Evolutionary conservation across 257 asterid species (phyloP).

Genomic region (Solanum tarijense): DNA sequence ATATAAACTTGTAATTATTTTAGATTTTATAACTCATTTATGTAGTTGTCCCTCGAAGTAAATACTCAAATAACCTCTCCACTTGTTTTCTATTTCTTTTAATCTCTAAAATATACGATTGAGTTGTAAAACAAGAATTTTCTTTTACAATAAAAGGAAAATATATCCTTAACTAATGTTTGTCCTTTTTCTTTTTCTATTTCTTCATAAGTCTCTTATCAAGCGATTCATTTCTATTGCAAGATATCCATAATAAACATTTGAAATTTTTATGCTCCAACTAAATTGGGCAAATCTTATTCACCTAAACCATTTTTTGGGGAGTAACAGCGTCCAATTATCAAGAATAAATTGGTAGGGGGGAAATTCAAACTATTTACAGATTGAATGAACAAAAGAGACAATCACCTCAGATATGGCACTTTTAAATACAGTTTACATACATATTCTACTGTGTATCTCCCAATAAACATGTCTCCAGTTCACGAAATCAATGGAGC

Average conservation of each 20-base stretch:
- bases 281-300: background rate
- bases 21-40: too few species aligned
- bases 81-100: background rate
- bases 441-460: background rate
- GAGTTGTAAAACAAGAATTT: background rate
- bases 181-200: background rate
- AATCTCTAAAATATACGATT: background rate
- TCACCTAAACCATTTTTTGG: background rate
- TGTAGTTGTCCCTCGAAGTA: background rate
- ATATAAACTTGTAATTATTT: too few species aligned
- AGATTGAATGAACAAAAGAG: background rate
- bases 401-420: background rate
- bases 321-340: background rate
- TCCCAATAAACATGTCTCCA: background rate
- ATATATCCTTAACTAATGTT: background rate
- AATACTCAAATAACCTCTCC: background rate
- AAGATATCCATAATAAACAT: background rate
- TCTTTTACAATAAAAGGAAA: background rate
- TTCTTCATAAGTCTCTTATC: background rate
- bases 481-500: background rate
- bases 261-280: background rate
- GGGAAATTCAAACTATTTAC: background rate
- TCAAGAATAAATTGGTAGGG: background rate
- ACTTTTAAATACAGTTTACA: background rate
- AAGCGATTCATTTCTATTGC: background rate